These are phyloP conservation scores for Neofusicoccum cordaticola DNA, from an alignment of 2,329 filamentous ascomycete species.

Conservation along the genomic window DNA sequence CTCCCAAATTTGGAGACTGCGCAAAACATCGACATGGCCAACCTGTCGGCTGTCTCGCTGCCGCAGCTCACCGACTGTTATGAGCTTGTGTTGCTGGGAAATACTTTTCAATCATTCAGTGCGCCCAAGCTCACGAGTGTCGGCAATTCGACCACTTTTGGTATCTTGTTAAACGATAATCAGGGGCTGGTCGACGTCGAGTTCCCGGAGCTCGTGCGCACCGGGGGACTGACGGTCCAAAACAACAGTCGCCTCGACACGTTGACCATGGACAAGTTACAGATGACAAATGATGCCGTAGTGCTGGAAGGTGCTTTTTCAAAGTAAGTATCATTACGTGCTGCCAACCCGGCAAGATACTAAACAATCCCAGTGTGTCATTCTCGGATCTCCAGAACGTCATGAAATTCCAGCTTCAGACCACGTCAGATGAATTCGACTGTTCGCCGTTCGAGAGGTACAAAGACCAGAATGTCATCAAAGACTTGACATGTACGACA, in stretches of 20 bases:
- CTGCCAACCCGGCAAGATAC: neutral
- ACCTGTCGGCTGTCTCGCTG: neutral
- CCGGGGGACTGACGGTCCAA: neutral
- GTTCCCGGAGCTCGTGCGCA: neutral
- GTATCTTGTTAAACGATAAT: neutral
- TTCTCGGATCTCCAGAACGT: neutral
- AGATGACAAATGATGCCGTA: neutral
- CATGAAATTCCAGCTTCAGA: neutral
- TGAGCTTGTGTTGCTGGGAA: neutral
- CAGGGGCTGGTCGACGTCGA: neutral
- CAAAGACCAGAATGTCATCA: neutral
- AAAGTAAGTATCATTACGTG: neutral
- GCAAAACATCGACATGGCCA: neutral
- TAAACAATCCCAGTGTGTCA: neutral
- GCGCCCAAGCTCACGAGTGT: neutral
- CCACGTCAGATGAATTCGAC: neutral
- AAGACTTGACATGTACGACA: neutral
- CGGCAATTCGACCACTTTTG: neutral
- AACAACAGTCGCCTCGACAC: neutral
- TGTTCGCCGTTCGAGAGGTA: neutral
- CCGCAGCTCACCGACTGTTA: neutral
- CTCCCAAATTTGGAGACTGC: neutral
- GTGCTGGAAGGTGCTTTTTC: neutral
- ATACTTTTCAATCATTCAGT: neutral
- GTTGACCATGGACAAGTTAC: neutral